Base-by-base conservation (phyloP, 75 land plant genomes). In the Pinus albicaulis region DNA sequence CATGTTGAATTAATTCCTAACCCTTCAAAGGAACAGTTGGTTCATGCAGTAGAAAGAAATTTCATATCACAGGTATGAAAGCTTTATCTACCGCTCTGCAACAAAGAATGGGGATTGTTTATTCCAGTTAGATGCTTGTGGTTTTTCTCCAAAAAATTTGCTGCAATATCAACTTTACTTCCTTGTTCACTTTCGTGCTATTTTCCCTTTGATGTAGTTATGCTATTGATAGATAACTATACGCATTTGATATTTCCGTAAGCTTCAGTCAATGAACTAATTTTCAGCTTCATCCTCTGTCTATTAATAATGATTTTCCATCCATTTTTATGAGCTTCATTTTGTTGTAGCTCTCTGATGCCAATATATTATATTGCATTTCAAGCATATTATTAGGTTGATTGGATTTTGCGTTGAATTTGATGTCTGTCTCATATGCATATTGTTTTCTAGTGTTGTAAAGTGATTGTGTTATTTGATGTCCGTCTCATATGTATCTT, bases 11-110 rank as follows among this genome's bases (percentile, higher is more conserved):
- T 84, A 55, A 77, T 75, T 64, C 87, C 86, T 0, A 81, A 84
- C 76, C 79, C 89, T 41, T 81, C 97, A 2, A 92, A 90, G 86
- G 89, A 92, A 53, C 91, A 94, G 60, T 80, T 94, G 57, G 63
- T 94, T 55, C 71, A 83, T 61, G 84, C 76, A 7, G 92, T 94
- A 25, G 86, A 84, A 44, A 87, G 78, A 38, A 95, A 94, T 63
- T 94, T 94, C 81, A 74, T 80, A 55, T 79, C 92, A 59, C 90
- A 86, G 92, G 96, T 93, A 70, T 62, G 57, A 58, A 78, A 44
- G 1, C 5, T 55, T 55, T 71, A n/a, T 8, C 73, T 17, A 73
- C 34, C 2, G 28, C 59, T 20, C n/a, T 57, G n/a, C 59, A 66
- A 8, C 19, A 19, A 34, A 34, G 34, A 41, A 64, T 28, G 48